phyloP scores from a whole-genome alignment of 192 early-diverging fungal species.

The Coemansia reversa region DNA sequence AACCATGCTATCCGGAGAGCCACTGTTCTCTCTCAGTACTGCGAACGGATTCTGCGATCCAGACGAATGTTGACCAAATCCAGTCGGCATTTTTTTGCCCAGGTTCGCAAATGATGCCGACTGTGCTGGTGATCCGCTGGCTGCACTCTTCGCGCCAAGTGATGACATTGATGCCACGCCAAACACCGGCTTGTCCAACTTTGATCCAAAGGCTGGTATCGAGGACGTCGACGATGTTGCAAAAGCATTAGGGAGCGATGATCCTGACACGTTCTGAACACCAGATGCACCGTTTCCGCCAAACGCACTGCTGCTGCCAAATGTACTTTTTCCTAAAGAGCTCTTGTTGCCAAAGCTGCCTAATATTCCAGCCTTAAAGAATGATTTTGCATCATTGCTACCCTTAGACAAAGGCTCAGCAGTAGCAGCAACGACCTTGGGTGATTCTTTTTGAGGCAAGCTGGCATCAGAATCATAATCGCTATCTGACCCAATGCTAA shows the following conservation, averaged over 20 bases:
- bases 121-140: neutral
- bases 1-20: neutral
- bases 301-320: conserved; percentile 5
- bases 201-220: conserved; percentile 28
- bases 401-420: neutral
- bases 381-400: conserved; percentile 8
- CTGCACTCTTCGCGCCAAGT: conserved; percentile 11
- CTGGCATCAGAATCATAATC: conserved; percentile 3
- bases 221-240: conserved; percentile 3
- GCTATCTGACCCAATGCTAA: neutral
- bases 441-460: neutral
- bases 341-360: conserved; percentile 22
- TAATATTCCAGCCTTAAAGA: conserved; percentile 37
- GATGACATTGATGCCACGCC: conserved; percentile 41
- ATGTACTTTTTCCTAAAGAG: neutral
- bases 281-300: conserved; percentile 6
- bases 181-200: conserved; percentile 41
- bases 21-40: conserved; percentile 5
- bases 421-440: conserved; percentile 2
- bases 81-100: conserved; percentile 11
- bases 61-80: conserved; percentile 17
- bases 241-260: conserved; percentile 35
- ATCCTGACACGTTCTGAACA: neutral
- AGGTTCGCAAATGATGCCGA: conserved; percentile 12
- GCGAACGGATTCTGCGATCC: conserved; percentile 9